Evolutionary conservation across 1,284 basidiomycete genomes (phyloP).

Genomic region (Cryptococcus deneoformans): DNA sequence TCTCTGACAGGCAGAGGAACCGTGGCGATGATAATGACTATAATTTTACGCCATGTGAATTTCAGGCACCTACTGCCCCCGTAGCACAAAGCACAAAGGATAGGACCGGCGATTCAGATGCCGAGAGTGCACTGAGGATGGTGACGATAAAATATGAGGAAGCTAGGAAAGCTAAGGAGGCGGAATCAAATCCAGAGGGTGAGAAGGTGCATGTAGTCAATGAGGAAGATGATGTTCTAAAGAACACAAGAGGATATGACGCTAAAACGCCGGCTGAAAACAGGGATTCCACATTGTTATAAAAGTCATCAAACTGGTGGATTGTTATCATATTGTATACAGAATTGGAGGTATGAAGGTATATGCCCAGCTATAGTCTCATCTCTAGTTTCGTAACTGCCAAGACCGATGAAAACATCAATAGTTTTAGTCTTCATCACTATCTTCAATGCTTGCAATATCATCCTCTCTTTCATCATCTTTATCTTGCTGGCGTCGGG

Average conservation of each 20-base stretch:
- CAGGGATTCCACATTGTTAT: background rate
- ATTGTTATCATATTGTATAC: too few relatives aligned
- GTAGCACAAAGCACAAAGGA: too few relatives aligned
- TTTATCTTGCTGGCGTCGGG: slow-evolving; percentile 2
- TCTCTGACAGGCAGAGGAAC: too few relatives aligned
- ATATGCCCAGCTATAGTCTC: too few relatives aligned
- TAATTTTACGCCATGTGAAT: too few relatives aligned
- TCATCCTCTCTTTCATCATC: slow-evolving; percentile 14
- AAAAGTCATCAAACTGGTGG: background rate
- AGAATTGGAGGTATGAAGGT: too few relatives aligned
- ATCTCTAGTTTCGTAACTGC: too few relatives aligned
- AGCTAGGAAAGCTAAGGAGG: background rate
- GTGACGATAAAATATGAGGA: background rate
- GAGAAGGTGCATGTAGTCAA: background rate
- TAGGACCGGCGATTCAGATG: background rate
- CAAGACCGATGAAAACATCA: background rate
- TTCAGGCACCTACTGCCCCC: too few relatives aligned
- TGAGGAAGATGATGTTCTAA: too few relatives aligned
- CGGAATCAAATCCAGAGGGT: background rate
- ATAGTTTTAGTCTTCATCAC: slow-evolving; percentile 1
- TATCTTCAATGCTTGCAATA: slow-evolving; percentile 10
- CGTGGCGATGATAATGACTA: too few relatives aligned
- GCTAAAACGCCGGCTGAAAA: too few relatives aligned
- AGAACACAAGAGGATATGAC: too few relatives aligned
- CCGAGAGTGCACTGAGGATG: background rate